Evolutionary conservation across 1,284 basidiomycete genomes (phyloP), one percentile per base, ranked within the genome.

Genomic region (Ceratobasidium sp.): DNA sequence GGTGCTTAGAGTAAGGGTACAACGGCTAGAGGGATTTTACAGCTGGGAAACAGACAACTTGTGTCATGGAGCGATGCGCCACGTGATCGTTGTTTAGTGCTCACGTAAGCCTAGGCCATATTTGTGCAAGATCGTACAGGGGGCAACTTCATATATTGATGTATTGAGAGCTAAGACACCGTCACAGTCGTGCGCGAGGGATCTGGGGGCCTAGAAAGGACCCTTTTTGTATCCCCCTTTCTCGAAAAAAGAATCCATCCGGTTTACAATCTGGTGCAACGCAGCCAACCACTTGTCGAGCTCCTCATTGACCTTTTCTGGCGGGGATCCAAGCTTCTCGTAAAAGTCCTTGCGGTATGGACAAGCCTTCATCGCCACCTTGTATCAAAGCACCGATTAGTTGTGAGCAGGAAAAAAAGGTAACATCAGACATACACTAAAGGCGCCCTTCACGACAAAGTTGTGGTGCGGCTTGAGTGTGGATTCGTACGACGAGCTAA

Each of bases 331-430:
- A 64, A 99, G 90, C 84, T 98, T 98, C 62, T 87, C 86, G 84
- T 96, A 98, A 85, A 99, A 97, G 80, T 92, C 92, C 19, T 88
- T 89, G 77, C 97, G 94, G 85, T 95, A 95, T 0, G 97, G 97
- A 86, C 96, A 98, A 0, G 97, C 96, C 82, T 94, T 98, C 95
- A 99, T 96, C 5, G 97, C 97, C 62, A 97, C 89, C 94, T 96
- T 69, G 61, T 9, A 78, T 51, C 59, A 37, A 70, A n/a, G 76
- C 40, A 40, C 32, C 56, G 22, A 7, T 75, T 57, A 57, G 67
- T 56, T 54, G 25, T 37, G 22, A 40, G 25, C 25, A 56, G 51
- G 66, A 22, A 49, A 40, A 34, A 34, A 46, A 17, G 37, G 19
- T 19, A n/a, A 6, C 37, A 57, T 25, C 15, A 15, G 51, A 90